A percentile compares a stretch with the other conserved stretches of the same genome.
Evolutionary conservation across 1,139 yeast species (phyloP).

Genomic region (Geotrichum carabidarum): DNA sequence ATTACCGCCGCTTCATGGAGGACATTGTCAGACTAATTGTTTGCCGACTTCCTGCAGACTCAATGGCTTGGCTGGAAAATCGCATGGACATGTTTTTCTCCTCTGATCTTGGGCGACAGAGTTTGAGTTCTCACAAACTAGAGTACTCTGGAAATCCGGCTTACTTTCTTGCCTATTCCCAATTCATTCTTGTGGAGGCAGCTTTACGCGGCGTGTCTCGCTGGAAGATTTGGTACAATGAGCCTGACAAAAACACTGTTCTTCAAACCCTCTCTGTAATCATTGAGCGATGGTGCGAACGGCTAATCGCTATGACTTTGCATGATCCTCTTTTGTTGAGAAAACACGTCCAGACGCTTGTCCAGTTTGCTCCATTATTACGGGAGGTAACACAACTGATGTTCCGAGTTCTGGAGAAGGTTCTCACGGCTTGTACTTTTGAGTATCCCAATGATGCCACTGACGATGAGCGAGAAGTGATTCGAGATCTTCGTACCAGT

Average conservation of each 20-base stretch:
- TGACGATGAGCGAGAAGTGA: constrained; percentile 73
- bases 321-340: constrained; percentile 77
- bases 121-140: constrained; percentile 53
- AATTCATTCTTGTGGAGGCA: constrained; percentile 81
- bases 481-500: constrained; percentile 81
- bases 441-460: constrained; percentile 60
- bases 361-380: constrained; percentile 91
- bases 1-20: constrained; percentile 78
- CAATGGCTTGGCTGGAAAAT: constrained; percentile 74
- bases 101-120: constrained; percentile 63
- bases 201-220: constrained; percentile 90
- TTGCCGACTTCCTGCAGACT: constrained; percentile 78
- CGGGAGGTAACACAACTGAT: constrained; percentile 65
- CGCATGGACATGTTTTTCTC: constrained; percentile 69
- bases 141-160: constrained; percentile 61
- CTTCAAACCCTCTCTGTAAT: constrained; percentile 54
- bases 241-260: constrained; percentile 56
- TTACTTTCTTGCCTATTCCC: constrained; percentile 71
- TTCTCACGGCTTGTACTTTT: constrained; percentile 80
- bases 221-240: constrained; percentile 88
- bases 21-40: constrained; percentile 85
- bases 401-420: constrained; percentile 81
- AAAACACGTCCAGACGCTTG: constrained; percentile 85
- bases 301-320: constrained; percentile 67
- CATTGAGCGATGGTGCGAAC: constrained; percentile 72